A percentile compares a stretch with the other conserved stretches of the same genome.
These are phyloP conservation scores for Brassica juncea DNA, from an alignment of 345 rosid genomes.

Conservation along the genomic window DNA sequence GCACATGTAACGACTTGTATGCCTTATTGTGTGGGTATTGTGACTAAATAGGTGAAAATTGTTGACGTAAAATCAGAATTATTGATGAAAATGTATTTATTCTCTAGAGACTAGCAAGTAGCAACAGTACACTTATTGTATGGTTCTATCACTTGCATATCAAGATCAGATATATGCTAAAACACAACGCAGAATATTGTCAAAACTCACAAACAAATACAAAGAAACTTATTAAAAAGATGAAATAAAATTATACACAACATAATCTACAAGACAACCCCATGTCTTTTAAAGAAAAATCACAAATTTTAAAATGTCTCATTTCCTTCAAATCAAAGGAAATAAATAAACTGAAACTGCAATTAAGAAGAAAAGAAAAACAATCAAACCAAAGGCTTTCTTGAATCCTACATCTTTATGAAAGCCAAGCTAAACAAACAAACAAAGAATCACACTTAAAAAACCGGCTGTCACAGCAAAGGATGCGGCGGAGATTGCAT, in stretches of 20 bases:
- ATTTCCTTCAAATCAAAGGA: constrained; percentile 27
- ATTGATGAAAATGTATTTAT: no score
- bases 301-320: constrained; percentile 21
- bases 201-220: constrained; percentile 6
- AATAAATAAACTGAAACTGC: constrained; percentile 29
- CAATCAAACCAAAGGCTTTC: constrained; percentile 13
- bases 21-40: constrained; percentile 15
- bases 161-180: no score
- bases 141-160: no score
- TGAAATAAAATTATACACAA: constrained; percentile 30
- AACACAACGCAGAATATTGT: not conserved
- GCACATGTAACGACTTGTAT: constrained; percentile 52
- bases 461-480: constrained; percentile 16
- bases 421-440: constrained; percentile 29
- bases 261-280: constrained; percentile 33
- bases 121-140: no score
- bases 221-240: not conserved
- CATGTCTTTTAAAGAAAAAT: not conserved
- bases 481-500: constrained; percentile 20
- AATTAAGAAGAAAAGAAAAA: not conserved
- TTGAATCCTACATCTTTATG: constrained; percentile 29
- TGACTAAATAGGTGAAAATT: constrained; percentile 6
- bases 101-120: no score
- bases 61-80: no score
- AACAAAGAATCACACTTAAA: constrained; percentile 2